phyloP scores from a whole-genome alignment of 306 rosid species.

The Boehmeria nivea region DNA sequence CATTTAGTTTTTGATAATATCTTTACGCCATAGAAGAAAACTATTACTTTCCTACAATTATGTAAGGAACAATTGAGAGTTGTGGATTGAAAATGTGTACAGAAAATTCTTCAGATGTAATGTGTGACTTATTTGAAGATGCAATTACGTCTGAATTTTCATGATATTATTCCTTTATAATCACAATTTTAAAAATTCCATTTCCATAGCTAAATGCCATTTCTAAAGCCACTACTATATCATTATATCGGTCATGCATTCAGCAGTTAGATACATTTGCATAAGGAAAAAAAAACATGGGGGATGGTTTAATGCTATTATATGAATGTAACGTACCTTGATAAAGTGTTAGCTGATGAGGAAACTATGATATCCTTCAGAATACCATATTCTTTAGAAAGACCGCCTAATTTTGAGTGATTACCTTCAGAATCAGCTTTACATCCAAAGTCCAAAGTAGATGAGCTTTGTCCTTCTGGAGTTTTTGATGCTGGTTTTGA shows the following conservation, averaged over 20 bases:
- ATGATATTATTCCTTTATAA: too few relatives aligned
- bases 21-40: too few relatives aligned
- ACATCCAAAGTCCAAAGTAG: conserved; percentile 30
- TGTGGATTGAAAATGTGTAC: too few relatives aligned
- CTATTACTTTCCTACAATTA: too few relatives aligned
- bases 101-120: too few relatives aligned
- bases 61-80: too few relatives aligned
- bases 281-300: not conserved
- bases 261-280: not conserved
- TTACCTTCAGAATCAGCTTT: conserved; percentile 22
- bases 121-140: too few relatives aligned
- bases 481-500: conserved; percentile 37
- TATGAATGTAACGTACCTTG: conserved; percentile 46
- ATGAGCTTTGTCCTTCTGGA: conserved; percentile 29
- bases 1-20: too few relatives aligned
- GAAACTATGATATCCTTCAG: conserved; percentile 60
- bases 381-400: conserved; percentile 64
- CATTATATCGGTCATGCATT: not conserved
- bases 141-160: too few relatives aligned
- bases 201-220: too few relatives aligned
- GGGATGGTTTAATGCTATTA: not conserved
- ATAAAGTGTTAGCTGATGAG: conserved; percentile 45
- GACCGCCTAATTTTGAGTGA: conserved; percentile 62
- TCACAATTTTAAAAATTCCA: too few relatives aligned
- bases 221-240: too few relatives aligned